These are phyloP conservation scores for Mucor piriformis DNA, from an alignment of 371 early-diverging fungal species.

Conservation along the genomic window DNA sequence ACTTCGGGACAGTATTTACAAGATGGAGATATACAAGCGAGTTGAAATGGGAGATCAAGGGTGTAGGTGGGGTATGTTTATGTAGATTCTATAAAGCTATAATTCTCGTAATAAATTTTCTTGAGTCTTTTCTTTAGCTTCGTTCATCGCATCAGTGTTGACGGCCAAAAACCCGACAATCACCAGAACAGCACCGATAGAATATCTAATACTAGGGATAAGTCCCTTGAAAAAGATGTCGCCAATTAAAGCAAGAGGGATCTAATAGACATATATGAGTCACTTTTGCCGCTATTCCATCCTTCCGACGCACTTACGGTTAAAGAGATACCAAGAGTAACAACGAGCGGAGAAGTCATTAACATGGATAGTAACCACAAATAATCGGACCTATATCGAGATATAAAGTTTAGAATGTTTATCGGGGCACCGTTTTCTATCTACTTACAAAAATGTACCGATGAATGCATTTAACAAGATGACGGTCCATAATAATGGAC, in stretches of 20 bases:
- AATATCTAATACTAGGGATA: constrained; percentile 54
- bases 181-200: constrained; percentile 66
- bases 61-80: no score
- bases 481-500: constrained; percentile 54
- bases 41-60: no score
- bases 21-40: no score
- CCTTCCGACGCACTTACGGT: constrained; percentile 53
- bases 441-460: constrained; percentile 68
- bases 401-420: not conserved
- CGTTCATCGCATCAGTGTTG: constrained; percentile 43
- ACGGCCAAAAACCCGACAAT: constrained; percentile 66
- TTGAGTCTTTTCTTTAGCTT: constrained; percentile 12
- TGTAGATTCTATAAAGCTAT: no score
- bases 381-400: constrained; percentile 61
- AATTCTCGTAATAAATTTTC: not conserved
- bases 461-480: constrained; percentile 71
- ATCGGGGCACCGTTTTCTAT: not conserved
- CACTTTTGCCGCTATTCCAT: no score
- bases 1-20: no score
- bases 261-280: constrained; percentile 23
- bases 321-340: constrained; percentile 75
- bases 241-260: constrained; percentile 73
- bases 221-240: constrained; percentile 67
- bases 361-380: constrained; percentile 78
- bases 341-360: constrained; percentile 78